phyloP scores from a whole-genome alignment of 257 asterid genomes.

The Capsicum chinense region DNA sequence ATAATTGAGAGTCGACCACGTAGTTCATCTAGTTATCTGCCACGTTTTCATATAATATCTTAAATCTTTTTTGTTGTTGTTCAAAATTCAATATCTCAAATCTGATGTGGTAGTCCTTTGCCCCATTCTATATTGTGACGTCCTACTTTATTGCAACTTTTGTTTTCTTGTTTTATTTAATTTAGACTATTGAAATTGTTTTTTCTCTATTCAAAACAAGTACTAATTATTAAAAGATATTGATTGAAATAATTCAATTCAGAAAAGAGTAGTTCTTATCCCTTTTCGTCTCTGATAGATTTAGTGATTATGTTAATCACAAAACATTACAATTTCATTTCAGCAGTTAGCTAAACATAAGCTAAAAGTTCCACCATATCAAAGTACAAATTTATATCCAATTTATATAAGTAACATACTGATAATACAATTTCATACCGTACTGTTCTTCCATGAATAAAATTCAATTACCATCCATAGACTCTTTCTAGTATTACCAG shows the following conservation, averaged over 20 bases:
- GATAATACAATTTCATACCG: too few relatives aligned
- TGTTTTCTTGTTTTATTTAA: neutral
- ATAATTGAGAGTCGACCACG: conserved; percentile 42
- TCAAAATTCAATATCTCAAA: conserved; percentile 1
- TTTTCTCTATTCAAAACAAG: neutral
- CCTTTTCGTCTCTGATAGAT: neutral
- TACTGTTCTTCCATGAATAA: too few relatives aligned
- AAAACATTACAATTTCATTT: neutral
- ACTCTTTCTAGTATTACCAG: too few relatives aligned
- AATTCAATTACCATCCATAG: too few relatives aligned
- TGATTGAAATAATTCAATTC: neutral
- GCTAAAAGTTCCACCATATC: neutral
- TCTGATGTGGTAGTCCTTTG: conserved; percentile 35
- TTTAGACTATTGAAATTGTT: neutral
- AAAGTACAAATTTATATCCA: too few relatives aligned
- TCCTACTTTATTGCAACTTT: conserved; percentile 8
- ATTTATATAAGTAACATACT: neutral
- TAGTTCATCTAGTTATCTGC: conserved; percentile 25
- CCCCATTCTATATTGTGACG: conserved; percentile 6
- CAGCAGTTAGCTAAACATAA: neutral
- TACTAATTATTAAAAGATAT: neutral
- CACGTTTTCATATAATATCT: conserved; percentile 16
- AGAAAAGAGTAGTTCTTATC: neutral
- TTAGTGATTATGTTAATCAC: neutral
- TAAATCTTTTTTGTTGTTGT: neutral